These are phyloP conservation scores for Lenzites betulinus DNA, from an alignment of 768 basidiomycete genomes.

Conservation along the genomic window DNA sequence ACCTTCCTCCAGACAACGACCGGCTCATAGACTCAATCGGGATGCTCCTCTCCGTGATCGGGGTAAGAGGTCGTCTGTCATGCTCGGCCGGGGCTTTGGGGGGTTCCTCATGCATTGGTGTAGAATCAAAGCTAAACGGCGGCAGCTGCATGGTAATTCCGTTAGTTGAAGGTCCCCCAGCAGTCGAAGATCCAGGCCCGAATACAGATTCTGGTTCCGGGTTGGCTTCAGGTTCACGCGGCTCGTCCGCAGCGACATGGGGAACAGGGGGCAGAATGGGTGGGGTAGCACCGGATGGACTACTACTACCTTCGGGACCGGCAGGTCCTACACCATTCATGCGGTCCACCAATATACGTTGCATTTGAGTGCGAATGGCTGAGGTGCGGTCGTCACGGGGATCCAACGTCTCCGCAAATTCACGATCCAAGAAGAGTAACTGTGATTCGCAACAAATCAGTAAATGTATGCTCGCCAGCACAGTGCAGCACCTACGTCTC, in stretches of 20 bases:
- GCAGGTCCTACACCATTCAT: slow-evolving; percentile 46
- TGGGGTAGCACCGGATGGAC: slow-evolving; percentile 14
- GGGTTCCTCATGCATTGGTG: slow-evolving; percentile 12
- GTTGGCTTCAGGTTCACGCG: not conserved
- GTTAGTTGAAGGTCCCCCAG: too few species aligned
- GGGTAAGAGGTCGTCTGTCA: slow-evolving; percentile 48
- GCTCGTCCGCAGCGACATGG: slow-evolving; percentile 14
- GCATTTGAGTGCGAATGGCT: slow-evolving; percentile 59
- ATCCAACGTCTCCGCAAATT: slow-evolving; percentile 75
- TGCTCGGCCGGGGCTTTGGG: slow-evolving; percentile 6
- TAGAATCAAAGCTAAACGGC: slow-evolving; percentile 50
- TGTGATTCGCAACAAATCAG: slow-evolving; percentile 33
- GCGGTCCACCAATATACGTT: slow-evolving; percentile 61
- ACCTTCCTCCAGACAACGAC: slow-evolving; percentile 20
- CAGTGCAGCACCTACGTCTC: slow-evolving; percentile 59
- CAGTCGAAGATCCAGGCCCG: slow-evolving; percentile 16
- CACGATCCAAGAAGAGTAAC: slow-evolving; percentile 88
- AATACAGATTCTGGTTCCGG: slow-evolving; percentile 18
- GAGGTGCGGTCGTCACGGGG: slow-evolving; percentile 80
- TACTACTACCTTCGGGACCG: slow-evolving; percentile 7
- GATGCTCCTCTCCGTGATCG: slow-evolving; percentile 61
- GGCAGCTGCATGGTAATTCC: slow-evolving; percentile 50
- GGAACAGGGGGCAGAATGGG: slow-evolving; percentile 32
- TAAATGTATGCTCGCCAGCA: not conserved
- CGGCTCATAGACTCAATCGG: slow-evolving; percentile 31